Percentiles rank a stretch among this genome's conserved stretches.
These are phyloP conservation scores for Penicillium corylophilum DNA, from an alignment of 2,329 filamentous ascomycete species.

Conservation along the genomic window DNA sequence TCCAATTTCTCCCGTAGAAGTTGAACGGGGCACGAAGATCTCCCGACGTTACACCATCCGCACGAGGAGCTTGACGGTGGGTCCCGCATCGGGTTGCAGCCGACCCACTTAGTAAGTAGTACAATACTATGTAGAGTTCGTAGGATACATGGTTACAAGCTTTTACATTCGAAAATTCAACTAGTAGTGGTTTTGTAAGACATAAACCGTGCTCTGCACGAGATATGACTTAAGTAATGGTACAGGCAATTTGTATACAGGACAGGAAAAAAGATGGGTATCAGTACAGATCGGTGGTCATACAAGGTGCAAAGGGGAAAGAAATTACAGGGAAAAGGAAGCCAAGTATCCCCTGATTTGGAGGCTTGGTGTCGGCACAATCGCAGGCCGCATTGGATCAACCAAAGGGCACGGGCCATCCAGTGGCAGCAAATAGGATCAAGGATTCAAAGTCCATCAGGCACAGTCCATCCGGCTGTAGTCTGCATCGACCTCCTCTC, in stretches of 20 bases:
- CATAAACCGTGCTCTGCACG: not conserved
- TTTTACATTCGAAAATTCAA: not conserved
- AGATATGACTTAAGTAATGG: not conserved
- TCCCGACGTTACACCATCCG: not conserved
- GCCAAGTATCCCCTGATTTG: not conserved
- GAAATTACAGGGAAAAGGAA: not conserved
- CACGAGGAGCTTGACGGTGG: not conserved
- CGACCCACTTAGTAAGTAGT: not conserved
- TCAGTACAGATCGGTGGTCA: not conserved
- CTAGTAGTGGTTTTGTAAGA: not conserved
- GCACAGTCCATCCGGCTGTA: slow-evolving; percentile 37
- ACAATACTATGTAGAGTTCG: too few relatives aligned
- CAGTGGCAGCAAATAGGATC: not conserved
- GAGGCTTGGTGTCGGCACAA: not conserved
- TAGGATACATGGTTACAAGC: not conserved
- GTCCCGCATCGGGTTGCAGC: not conserved
- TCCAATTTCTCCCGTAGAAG: not conserved
- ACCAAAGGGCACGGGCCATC: not conserved
- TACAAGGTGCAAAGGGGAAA: not conserved
- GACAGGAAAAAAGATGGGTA: not conserved
- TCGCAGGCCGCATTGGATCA: not conserved
- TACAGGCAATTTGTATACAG: not conserved
- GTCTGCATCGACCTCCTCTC: slow-evolving; percentile 41
- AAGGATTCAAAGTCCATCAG: slow-evolving; percentile 11
- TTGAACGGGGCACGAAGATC: not conserved